Conservation (phyloP, 306 rosid genomes). For the Fagus sylvatica region DNA sequence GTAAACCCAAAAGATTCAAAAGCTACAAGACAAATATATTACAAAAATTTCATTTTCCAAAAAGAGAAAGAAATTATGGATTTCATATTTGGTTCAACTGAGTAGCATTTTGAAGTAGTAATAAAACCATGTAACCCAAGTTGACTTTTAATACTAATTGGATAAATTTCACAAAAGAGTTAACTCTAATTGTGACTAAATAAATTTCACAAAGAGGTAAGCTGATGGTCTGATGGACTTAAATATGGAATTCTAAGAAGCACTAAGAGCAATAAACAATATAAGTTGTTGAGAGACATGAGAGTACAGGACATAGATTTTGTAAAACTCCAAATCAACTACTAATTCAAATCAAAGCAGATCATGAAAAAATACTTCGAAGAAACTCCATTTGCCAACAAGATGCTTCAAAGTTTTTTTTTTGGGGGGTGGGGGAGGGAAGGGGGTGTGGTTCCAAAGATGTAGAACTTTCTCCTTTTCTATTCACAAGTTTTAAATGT, state of each 20-base stretch:
- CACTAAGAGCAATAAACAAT: background rate
- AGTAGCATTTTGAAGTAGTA: background rate
- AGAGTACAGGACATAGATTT: no score
- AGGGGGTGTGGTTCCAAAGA: no score
- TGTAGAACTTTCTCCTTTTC: background rate
- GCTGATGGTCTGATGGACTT: background rate
- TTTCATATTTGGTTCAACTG: background rate
- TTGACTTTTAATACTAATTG: background rate
- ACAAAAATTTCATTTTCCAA: no score
- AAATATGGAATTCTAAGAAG: background rate
- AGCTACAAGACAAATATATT: background rate
- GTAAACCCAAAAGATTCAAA: constrained; percentile 11
- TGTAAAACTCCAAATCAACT: no score
- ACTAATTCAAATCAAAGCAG: no score
- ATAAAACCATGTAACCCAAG: background rate
- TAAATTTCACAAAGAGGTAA: background rate
- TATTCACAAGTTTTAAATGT: background rate
- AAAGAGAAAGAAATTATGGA: no score
- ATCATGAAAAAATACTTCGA: no score
- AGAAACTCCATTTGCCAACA: no score
- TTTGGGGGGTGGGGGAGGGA: no score
- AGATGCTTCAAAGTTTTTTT: no score
- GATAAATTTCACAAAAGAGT: background rate
- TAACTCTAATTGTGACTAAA: background rate
- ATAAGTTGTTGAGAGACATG: background rate